Percentiles rank a stretch among this genome's conserved stretches.
Conservation (phyloP, 106 monocot species). For the Platanthera guangdongensis region DNA sequence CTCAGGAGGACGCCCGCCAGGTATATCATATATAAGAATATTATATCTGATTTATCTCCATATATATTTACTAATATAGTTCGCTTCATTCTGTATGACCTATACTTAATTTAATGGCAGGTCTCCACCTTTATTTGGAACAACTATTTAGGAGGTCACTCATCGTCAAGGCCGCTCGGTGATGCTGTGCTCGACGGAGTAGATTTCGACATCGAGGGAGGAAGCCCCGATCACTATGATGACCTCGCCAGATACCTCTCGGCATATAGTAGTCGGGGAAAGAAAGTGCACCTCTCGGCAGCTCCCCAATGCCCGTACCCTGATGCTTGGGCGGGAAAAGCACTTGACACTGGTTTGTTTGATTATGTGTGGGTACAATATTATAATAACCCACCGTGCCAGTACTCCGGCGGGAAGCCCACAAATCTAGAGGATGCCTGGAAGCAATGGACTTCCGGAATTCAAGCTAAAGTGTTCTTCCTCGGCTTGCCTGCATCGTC, state of each 20-base stretch:
- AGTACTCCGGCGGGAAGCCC: background rate
- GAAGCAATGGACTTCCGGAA: conserved; percentile 17
- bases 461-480: conserved; percentile 6
- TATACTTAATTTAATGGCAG: background rate
- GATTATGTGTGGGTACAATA: conserved; percentile 19
- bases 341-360: conserved; percentile 13
- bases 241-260: conserved; percentile 16
- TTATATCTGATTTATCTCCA: background rate
- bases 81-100: too few relatives aligned
- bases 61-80: too few relatives aligned
- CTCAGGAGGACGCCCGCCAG: conserved; percentile 14
- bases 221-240: conserved; percentile 8
- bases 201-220: conserved; percentile 18
- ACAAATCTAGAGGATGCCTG: conserved; percentile 10
- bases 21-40: background rate
- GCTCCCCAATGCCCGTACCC: conserved; percentile 21
- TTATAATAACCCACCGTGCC: conserved; percentile 20
- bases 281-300: conserved; percentile 16
- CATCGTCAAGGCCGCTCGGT: conserved; percentile 7
- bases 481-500: conserved; percentile 16
- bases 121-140: conserved; percentile 16
- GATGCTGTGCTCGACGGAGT: conserved; percentile 16
- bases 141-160: conserved; percentile 21
- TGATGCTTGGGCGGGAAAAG: conserved; percentile 5
- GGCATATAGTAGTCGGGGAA: background rate